Base-by-base conservation (phyloP, 2,329 filamentous ascomycete species). In the Lasiodiplodia hormozganensis region DNA sequence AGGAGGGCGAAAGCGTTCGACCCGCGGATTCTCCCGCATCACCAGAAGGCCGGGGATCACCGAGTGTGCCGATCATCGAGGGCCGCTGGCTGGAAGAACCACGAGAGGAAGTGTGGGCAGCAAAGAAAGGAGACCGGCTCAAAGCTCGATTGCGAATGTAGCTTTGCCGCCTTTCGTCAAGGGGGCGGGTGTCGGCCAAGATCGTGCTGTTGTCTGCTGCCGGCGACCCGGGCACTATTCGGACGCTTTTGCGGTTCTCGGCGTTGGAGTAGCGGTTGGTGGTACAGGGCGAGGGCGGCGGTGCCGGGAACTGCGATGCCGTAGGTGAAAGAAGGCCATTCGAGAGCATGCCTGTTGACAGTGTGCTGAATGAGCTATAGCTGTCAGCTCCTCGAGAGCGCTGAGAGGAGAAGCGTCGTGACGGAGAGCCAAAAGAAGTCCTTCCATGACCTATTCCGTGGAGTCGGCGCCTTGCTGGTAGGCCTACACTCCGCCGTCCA, bases 141-240 rank as follows among this genome's bases (percentile, higher is more conserved):
- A 77, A 78, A 2, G 78, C 79, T 43, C 82, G 77, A 68, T 83
- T 80, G 18, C 77, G 73, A 53, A 83, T 80, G 71, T 79, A 83
- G 16, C 79, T 82, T 62, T 78, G 75, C 7, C 82, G 77, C 68
- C 80, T 82, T 38, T 82, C 79, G 47, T 80, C 75, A 5, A 82
- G 67, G 1, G 79, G 74, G 6, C 81, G 74, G 5, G 73, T 73
- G 67, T 83, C 82, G 72, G 74, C 11, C 31, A 62, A 21, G 11
- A 68, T 62, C 7, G 73, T 65, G 21, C 77, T 70, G 67, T 77
- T 81, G 52, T 79, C 78, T 66, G 76, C 70, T 12, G 67, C 71
- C 71, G 70, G 78, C 71, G 25, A 70, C 69, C 73, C 64, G 28
- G 74, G 70, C 3, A 83, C 80, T 11, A 82, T 70, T 1, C 82